These are phyloP conservation scores for Pleurozium schreberi DNA, from an alignment of 225 moss, liverwort and hornwort genomes.

Conservation along the genomic window DNA sequence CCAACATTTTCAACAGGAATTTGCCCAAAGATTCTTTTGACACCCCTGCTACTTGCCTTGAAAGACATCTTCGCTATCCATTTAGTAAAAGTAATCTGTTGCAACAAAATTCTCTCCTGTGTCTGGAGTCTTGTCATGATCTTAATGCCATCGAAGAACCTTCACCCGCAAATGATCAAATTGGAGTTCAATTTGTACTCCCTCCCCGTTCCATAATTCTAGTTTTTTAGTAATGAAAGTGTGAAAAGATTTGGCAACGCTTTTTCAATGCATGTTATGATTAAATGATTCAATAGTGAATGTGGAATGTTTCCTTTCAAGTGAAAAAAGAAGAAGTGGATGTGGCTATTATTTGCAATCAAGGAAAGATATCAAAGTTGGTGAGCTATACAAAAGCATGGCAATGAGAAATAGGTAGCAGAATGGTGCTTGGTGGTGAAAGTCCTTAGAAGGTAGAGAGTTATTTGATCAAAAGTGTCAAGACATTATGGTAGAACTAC, in stretches of 20 bases:
- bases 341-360: not conserved
- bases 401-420: not conserved
- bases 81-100: not conserved
- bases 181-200: not conserved
- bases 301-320: not conserved
- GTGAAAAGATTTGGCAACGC: not conserved
- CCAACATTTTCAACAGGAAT: not conserved
- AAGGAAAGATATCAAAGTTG: not conserved
- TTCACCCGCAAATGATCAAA: not conserved
- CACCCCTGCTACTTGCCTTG: not conserved
- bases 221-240: not conserved
- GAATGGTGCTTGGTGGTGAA: not conserved
- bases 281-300: not conserved
- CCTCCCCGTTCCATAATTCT: not conserved
- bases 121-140: too few species aligned
- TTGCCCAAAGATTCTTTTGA: not conserved
- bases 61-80: not conserved
- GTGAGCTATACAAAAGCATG: not conserved
- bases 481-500: not conserved
- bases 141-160: not conserved
- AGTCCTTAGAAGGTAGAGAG: not conserved
- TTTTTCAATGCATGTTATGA: not conserved
- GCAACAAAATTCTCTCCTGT: not conserved
- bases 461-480: not conserved
- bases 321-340: not conserved